phyloP scores from a whole-genome alignment of 192 early-diverging fungal genomes.

The Coemansia umbellata region DNA sequence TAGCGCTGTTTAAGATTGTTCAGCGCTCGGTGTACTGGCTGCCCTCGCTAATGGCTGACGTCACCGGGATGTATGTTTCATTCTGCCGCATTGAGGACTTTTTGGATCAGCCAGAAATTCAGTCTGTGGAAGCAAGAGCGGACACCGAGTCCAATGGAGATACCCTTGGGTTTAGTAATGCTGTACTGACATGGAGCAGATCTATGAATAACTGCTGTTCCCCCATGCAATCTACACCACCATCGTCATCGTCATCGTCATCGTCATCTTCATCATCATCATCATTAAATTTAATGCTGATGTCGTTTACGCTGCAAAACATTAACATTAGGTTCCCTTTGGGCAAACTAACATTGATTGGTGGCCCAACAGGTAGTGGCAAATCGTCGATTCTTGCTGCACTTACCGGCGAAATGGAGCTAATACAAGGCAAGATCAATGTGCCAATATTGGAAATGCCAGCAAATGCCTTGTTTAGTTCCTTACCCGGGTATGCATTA shows the following conservation, averaged over 20 bases:
- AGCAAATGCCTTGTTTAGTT: too few species aligned
- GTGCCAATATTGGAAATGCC: too few species aligned
- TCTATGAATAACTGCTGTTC: too few species aligned
- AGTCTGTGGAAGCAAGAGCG: constrained; percentile 31
- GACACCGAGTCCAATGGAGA: not conserved
- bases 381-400: constrained; percentile 80
- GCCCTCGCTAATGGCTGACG: constrained; percentile 53
- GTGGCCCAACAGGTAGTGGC: constrained; percentile 85
- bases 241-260: too few species aligned
- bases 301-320: constrained; percentile 51
- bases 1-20: constrained; percentile 67
- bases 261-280: too few species aligned
- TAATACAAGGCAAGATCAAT: constrained; percentile 11
- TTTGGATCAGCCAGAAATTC: constrained; percentile 66
- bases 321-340: constrained; percentile 62
- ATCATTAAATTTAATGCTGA: too few species aligned
- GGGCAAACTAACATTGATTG: constrained; percentile 69
- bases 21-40: constrained; percentile 58
- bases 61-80: constrained; percentile 59
- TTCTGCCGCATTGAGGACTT: constrained; percentile 65
- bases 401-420: constrained; percentile 75
- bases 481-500: constrained; percentile 1
- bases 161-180: constrained; percentile 49
- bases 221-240: too few species aligned
- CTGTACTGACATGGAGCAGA: constrained; percentile 27